Evolutionary conservation across 169 alveolate species (phyloP).

Genomic region (Babesia caballi): DNA sequence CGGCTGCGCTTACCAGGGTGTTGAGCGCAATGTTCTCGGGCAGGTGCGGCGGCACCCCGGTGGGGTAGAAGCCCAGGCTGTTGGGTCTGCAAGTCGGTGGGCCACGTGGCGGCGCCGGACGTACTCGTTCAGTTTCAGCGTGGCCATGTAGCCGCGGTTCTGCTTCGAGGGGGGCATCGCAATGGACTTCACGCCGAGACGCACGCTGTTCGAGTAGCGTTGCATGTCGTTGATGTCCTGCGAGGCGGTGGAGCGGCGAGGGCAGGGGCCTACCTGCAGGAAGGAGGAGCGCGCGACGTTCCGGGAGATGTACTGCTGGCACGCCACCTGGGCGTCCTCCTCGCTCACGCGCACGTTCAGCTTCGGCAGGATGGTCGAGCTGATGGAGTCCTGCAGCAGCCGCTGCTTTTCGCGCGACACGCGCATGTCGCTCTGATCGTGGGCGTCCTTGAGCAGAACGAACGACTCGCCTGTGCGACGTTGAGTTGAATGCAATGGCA

Average conservation of each 20-base stretch:
- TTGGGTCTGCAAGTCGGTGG: neutral
- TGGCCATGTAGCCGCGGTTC: conserved; percentile 5
- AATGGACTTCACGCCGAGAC: conserved; percentile 38
- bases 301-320: conserved; percentile 55
- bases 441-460: conserved; percentile 28
- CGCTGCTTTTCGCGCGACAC: conserved; percentile 39
- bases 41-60: conserved; percentile 57
- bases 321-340: conserved; percentile 66
- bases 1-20: conserved; percentile 42
- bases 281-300: conserved; percentile 23
- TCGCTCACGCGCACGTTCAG: conserved; percentile 47
- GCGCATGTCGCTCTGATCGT: conserved; percentile 52
- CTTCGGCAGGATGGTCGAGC: conserved; percentile 11
- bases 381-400: conserved; percentile 19
- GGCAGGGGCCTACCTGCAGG: conserved; percentile 15
- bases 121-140: neutral
- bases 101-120: neutral
- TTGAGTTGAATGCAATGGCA: too few relatives aligned
- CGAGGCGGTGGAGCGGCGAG: neutral
- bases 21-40: conserved; percentile 58
- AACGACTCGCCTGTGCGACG: conserved; percentile 47
- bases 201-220: conserved; percentile 31
- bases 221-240: conserved; percentile 63
- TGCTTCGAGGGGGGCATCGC: conserved; percentile 22
- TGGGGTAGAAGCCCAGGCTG: conserved; percentile 43